A percentile compares a stretch with the other conserved stretches of the same genome.
Conservation (phyloP, 176 grass and related monocot species). For the Bothriochloa decipiens region DNA sequence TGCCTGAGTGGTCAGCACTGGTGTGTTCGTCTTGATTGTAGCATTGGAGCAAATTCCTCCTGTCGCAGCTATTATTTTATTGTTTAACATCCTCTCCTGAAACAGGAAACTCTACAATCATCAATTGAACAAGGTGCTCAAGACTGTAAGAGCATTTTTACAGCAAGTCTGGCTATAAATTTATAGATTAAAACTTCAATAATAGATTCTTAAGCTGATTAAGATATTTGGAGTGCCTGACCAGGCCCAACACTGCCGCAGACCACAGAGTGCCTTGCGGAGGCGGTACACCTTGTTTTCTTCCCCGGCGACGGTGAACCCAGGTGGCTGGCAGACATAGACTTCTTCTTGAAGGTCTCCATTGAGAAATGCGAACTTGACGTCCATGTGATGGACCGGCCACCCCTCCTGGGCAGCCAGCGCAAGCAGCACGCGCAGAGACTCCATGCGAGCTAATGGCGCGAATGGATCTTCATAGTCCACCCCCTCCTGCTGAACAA, state of each 20-base stretch:
- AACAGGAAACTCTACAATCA: conserved; percentile 35
- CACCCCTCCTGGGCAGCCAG: too few species aligned
- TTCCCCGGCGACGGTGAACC: too few species aligned
- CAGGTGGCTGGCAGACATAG: too few species aligned
- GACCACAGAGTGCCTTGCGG: too few species aligned
- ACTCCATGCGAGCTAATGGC: too few species aligned
- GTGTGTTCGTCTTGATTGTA: conserved; percentile 26
- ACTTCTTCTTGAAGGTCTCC: too few species aligned
- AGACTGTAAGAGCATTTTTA: not conserved
- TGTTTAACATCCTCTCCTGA: conserved; percentile 80
- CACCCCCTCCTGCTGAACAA: too few species aligned
- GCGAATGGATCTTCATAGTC: too few species aligned
- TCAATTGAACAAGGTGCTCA: conserved; percentile 24
- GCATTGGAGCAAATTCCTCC: conserved; percentile 18
- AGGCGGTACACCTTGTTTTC: too few species aligned
- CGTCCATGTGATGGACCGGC: too few species aligned
- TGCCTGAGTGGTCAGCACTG: conserved; percentile 1
- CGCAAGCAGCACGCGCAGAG: too few species aligned
- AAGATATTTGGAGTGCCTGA: not conserved
- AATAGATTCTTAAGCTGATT: not conserved
- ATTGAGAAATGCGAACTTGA: too few species aligned
- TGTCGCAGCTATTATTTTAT: conserved; percentile 28
- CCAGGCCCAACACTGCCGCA: not conserved
- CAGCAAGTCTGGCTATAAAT: not conserved
- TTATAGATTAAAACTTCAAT: not conserved